Conservation (phyloP, 345 rosid species). For the Citrus maxima region DNA sequence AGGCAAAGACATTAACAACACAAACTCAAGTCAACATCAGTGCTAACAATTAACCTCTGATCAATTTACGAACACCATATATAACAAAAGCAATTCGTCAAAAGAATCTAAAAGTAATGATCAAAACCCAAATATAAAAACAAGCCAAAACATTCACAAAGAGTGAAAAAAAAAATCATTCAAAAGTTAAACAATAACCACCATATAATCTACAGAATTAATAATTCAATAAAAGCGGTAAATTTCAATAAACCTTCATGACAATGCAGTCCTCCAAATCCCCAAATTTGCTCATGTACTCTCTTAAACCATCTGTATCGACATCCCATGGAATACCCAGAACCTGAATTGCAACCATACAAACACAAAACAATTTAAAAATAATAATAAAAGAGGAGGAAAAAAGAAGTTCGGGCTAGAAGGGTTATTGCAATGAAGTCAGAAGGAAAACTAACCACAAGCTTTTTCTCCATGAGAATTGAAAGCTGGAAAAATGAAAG, state of each 20-base stretch:
- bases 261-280: conserved; percentile 97
- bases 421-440: neutral
- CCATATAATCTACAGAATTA: neutral
- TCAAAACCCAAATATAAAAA: too few relatives aligned
- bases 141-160: neutral
- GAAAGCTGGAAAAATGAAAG: neutral
- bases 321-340: conserved; percentile 98
- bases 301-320: conserved; percentile 85
- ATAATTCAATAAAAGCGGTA: neutral
- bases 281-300: conserved; percentile 90
- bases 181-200: neutral
- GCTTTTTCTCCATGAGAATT: conserved; percentile 65
- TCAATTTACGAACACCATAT: neutral
- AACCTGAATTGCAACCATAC: conserved; percentile 40
- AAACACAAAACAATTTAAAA: neutral
- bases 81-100: neutral
- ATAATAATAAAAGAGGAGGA: too few relatives aligned
- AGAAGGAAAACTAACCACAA: conserved; percentile 54
- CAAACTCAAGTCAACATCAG: neutral
- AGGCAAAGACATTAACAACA: neutral
- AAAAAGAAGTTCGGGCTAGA: neutral
- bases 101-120: neutral
- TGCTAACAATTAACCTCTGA: neutral
- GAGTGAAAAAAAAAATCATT: neutral
- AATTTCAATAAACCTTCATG: conserved; percentile 66